Evolutionary conservation across 2,329 filamentous ascomycete genomes (phyloP).

Genomic region (Calonectria leucothoes): DNA sequence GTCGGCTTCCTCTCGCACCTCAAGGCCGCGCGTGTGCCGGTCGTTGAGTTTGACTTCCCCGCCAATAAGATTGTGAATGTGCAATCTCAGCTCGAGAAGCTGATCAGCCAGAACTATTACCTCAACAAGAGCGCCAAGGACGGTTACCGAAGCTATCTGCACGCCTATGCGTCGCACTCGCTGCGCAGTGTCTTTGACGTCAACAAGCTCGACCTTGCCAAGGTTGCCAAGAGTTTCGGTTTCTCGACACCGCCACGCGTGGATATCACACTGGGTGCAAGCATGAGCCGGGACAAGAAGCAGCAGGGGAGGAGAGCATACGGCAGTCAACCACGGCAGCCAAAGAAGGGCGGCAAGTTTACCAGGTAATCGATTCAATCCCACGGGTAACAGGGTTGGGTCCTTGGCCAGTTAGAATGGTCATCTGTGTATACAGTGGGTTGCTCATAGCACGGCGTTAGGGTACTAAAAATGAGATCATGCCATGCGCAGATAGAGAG

Average conservation of each 20-base stretch:
- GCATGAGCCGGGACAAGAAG: conserved; percentile 77
- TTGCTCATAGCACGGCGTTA: conserved; percentile 45
- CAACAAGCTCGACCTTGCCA: conserved; percentile 84
- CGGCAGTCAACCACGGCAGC: conserved; percentile 80
- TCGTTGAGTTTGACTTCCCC: conserved; percentile 97
- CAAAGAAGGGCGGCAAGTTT: conserved; percentile 38
- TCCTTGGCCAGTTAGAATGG: conserved; percentile 25
- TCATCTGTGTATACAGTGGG: conserved; percentile 32
- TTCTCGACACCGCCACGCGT: conserved; percentile 83
- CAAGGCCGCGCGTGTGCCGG: conserved; percentile 89
- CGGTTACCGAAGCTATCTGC: conserved; percentile 89
- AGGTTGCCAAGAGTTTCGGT: conserved; percentile 86
- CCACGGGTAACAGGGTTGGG: conserved; percentile 17
- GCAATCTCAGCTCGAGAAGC: conserved; percentile 90
- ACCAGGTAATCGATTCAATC: conserved; percentile 30
- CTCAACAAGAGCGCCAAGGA: conserved; percentile 87
- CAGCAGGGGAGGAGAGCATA: conserved; percentile 74
- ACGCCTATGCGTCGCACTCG: conserved; percentile 87
- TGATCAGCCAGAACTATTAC: conserved; percentile 96
- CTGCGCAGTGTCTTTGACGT: conserved; percentile 76
- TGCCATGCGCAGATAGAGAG: conserved; percentile 30
- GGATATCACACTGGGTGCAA: conserved; percentile 86
- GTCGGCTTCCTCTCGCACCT: conserved; percentile 92
- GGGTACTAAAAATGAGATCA: conserved; percentile 45
- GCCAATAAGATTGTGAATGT: conserved; percentile 91